phyloP scores from a whole-genome alignment of 2,329 filamentous ascomycete species.

The Cercospora sp. region DNA sequence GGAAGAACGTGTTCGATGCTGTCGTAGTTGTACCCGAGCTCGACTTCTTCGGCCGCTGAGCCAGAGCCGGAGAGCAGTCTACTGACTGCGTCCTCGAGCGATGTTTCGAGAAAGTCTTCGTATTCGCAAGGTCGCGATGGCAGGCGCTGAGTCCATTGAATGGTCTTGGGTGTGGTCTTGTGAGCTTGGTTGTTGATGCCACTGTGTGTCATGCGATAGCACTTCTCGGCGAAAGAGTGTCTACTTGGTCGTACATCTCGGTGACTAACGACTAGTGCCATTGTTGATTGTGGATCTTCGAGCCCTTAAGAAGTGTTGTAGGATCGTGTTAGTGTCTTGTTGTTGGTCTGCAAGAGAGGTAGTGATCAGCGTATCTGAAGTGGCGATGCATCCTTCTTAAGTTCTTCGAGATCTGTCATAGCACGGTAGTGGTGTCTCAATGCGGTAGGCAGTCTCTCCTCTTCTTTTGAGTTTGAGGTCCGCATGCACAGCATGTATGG shows the following conservation, averaged over 20 bases:
- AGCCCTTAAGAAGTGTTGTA: not conserved
- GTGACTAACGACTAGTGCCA: not conserved
- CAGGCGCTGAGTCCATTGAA: constrained; percentile 22
- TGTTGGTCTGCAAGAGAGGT: not conserved
- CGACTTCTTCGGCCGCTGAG: constrained; percentile 20
- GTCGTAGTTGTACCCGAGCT: constrained; percentile 23
- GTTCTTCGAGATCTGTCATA: not conserved
- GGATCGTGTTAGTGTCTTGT: not conserved
- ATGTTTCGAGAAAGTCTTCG: constrained; percentile 22
- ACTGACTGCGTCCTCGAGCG: constrained; percentile 21
- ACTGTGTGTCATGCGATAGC: constrained; percentile 15
- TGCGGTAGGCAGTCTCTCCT: not conserved
- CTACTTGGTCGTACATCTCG: not conserved
- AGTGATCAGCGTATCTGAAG: not conserved
- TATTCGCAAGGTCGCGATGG: constrained; percentile 10
- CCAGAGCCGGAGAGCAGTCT: constrained; percentile 19
- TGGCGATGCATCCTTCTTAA: not conserved
- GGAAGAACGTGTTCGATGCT: constrained; percentile 12
- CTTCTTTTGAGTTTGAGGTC: not conserved
- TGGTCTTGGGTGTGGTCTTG: constrained; percentile 1
- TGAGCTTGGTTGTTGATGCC: constrained; percentile 4
- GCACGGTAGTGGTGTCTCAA: not conserved
- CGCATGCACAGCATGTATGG: constrained; percentile 3
- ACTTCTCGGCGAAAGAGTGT: constrained; percentile 18
- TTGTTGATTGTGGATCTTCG: not conserved